Base-by-base conservation (phyloP, 306 rosid genomes). In the Oemleria cerasiformis region DNA sequence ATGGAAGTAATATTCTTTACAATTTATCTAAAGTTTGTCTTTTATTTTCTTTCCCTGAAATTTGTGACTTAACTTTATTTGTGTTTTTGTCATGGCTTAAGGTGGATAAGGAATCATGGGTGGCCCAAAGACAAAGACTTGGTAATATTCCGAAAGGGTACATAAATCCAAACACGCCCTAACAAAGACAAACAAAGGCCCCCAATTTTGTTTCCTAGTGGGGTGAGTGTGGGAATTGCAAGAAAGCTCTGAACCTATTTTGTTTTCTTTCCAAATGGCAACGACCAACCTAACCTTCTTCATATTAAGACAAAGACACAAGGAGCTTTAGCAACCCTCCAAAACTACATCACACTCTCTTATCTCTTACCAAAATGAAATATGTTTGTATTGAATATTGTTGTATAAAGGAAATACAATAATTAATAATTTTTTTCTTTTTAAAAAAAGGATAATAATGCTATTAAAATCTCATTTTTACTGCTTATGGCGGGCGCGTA, bases 81-180 rank as follows among this genome's bases (percentile, higher is more conserved):
- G 70, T 30, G n/a, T 9, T 55, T 83, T 84, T 85, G 93, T 92
- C 90, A 75, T 75, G 55, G 71, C 38, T 23, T 67, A 4, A 45
- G 82, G 81, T 80, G 84, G 90, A 85, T 71, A 66, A 82, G 88
- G 96, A 89, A 92, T 86, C 80, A 76, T 78, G 79, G 81, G 30
- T 51, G 83, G 82, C 81, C 66, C 65, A 36, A 55, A 9, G 25
- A 21, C 65, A 41, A 55, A 9, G 25, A 21, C 63, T 60, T 75
- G 42, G 34, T 21, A 86, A 82, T 84, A 84, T 89, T 89, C 93
- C 75, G 20, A 75, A 83, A 74, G 81, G 75, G 40, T 61, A 75
- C 49, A 70, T 57, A 67, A 72, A 77, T 66, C 81, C 97, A 92
- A 89, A 84, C 86, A 81, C 38, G 83, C 71, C 70, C 77, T 43